phyloP scores from a whole-genome alignment of 1,139 yeast species.

The Saccharomyces hybrid region DNA sequence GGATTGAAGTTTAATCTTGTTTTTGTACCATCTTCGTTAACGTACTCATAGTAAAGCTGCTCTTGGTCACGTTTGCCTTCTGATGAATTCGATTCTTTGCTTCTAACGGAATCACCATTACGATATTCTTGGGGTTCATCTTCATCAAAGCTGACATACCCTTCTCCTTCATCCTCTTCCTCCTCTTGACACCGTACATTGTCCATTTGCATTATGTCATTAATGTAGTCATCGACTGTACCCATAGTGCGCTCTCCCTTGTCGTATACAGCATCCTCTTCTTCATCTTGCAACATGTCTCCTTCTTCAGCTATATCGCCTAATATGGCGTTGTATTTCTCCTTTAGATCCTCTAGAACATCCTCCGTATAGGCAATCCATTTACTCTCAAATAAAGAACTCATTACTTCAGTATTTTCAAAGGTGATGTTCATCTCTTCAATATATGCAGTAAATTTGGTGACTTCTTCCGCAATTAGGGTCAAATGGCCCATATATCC shows the following conservation, averaged over 20 bases:
- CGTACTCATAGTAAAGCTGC: conserved; percentile 32
- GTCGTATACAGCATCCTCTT: conserved; percentile 20
- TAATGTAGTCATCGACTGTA: conserved; percentile 6
- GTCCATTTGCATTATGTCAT: conserved; percentile 12
- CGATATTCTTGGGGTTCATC: conserved; percentile 16
- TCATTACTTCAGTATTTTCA: conserved; percentile 23
- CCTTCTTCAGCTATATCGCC: conserved; percentile 53
- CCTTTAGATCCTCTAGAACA: conserved; percentile 79
- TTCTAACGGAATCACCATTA: conserved; percentile 12
- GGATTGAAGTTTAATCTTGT: conserved; percentile 16
- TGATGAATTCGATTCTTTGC: conserved; percentile 3
- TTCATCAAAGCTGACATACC: conserved; percentile 11
- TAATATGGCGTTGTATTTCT: conserved; percentile 88
- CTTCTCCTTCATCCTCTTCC: conserved; percentile 13
- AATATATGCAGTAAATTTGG: conserved; percentile 55
- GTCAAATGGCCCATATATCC: conserved; percentile 98
- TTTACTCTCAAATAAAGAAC: conserved; percentile 38
- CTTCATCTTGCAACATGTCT: conserved; percentile 29
- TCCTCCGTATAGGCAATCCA: conserved; percentile 87
- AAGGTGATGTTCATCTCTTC: conserved; percentile 32
- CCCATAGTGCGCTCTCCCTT: conserved; percentile 5
- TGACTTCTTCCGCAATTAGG: conserved; percentile 92
- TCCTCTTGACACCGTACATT: conserved; percentile 16
- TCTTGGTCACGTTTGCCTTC: conserved; percentile 22
- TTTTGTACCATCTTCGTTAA: conserved; percentile 34